These are phyloP conservation scores for Penicillium pancosmium DNA, from an alignment of 495 filamentous ascomycete species.

Conservation along the genomic window DNA sequence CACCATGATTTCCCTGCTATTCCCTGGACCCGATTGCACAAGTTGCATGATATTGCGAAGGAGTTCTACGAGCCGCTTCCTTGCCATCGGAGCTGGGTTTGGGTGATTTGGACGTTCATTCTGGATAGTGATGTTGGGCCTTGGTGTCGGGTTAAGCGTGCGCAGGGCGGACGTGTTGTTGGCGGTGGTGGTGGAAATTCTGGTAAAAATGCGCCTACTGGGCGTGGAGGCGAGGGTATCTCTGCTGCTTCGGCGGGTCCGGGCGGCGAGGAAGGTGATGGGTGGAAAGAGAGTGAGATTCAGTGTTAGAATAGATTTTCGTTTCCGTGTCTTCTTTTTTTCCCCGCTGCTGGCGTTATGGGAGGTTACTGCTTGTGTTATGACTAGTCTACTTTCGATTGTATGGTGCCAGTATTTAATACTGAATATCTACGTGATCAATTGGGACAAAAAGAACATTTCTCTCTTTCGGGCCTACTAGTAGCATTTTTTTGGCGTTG, in stretches of 20 bases:
- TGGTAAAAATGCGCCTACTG: conserved; percentile 24
- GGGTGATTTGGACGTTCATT: conserved; percentile 94
- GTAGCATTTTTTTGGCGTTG: too few relatives aligned
- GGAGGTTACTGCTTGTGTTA: background rate
- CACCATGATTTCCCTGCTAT: conserved; percentile 98
- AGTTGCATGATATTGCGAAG: conserved; percentile 74
- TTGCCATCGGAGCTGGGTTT: conserved; percentile 83
- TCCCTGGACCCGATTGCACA: conserved; percentile 84
- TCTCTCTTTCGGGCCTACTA: too few relatives aligned
- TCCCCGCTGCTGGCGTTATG: background rate
- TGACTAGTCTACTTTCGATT: too few relatives aligned
- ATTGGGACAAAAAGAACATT: too few relatives aligned
- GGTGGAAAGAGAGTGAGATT: conserved; percentile 58
- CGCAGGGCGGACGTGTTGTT: conserved; percentile 73
- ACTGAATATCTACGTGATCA: too few relatives aligned
- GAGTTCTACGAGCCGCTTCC: conserved; percentile 95
- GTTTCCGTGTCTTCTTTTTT: background rate
- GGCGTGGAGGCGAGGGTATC: conserved; percentile 50
- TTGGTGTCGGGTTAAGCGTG: conserved; percentile 90
- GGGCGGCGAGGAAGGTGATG: conserved; percentile 42
- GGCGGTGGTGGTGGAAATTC: conserved; percentile 42
- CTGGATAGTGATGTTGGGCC: conserved; percentile 84
- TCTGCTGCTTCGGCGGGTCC: conserved; percentile 43
- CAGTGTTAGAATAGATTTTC: conserved; percentile 30
- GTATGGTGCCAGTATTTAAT: too few relatives aligned